Evolutionary conservation across 306 rosid genomes (phyloP).

Genomic region (Begonia fuchsioides): DNA sequence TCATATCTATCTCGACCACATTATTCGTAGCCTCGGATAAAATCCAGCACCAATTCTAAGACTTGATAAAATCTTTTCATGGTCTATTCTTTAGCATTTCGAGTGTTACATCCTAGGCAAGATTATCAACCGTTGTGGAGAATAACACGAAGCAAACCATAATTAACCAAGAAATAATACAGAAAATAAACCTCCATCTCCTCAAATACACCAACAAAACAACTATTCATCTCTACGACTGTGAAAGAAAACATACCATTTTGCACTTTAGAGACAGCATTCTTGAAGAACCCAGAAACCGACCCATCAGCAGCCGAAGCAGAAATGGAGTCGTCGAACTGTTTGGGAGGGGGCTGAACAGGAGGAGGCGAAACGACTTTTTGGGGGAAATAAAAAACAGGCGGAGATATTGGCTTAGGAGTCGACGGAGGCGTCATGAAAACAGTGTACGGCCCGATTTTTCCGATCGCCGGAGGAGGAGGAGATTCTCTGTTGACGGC

Average conservation of each 20-base stretch:
- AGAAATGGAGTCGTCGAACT: constrained; percentile 22
- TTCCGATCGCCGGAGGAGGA: constrained; percentile 81
- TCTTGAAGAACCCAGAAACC: constrained; percentile 44
- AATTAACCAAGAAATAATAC: too few species aligned
- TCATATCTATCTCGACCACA: too few species aligned
- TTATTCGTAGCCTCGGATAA: too few species aligned
- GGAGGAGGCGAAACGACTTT: constrained; percentile 43
- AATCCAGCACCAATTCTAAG: too few species aligned
- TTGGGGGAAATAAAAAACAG: constrained; percentile 40
- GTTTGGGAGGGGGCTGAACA: constrained; percentile 85
- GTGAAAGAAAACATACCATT: constrained; percentile 32
- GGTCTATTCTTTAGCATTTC: too few species aligned
- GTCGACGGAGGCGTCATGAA: constrained; percentile 95
- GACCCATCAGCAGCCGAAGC: constrained; percentile 29
- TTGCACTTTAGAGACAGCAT: constrained; percentile 65
- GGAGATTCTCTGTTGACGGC: constrained; percentile 52
- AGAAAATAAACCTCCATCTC: too few species aligned
- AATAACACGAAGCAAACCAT: too few species aligned
- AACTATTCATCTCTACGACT: background rate
- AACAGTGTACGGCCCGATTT: constrained; percentile 96
- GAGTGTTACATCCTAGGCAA: too few species aligned
- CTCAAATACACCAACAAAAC: too few species aligned
- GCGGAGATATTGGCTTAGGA: constrained; percentile 39
- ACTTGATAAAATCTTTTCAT: too few species aligned
- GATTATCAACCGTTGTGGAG: too few species aligned